Percentiles rank a stretch among this genome's conserved stretches.
These are phyloP conservation scores for Cyathus striatus DNA, from an alignment of 768 basidiomycete genomes.

Conservation along the genomic window DNA sequence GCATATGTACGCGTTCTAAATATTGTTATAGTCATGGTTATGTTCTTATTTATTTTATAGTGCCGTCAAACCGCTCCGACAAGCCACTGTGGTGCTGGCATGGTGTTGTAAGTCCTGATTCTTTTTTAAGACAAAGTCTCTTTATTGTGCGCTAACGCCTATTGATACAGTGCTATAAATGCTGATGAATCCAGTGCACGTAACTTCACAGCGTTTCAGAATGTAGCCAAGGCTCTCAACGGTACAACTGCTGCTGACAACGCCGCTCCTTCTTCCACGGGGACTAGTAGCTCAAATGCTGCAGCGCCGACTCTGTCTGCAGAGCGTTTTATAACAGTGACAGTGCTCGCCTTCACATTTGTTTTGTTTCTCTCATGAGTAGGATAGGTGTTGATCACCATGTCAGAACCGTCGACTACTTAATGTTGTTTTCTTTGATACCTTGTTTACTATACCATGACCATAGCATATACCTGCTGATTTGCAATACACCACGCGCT, in stretches of 20 bases:
- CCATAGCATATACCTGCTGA: too few relatives aligned
- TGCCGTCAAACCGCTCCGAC: conserved; percentile 33
- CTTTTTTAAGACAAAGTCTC: too few relatives aligned
- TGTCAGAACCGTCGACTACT: too few relatives aligned
- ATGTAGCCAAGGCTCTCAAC: conserved; percentile 48
- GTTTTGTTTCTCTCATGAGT: too few relatives aligned
- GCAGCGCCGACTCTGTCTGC: too few relatives aligned
- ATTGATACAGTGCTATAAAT: conserved; percentile 46
- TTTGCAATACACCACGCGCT: too few relatives aligned
- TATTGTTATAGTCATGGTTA: background rate
- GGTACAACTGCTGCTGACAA: conserved; percentile 38
- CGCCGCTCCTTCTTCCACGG: conserved; percentile 25
- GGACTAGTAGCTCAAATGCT: conserved; percentile 17
- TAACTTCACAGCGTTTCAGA: conserved; percentile 54
- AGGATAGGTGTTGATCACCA: too few relatives aligned
- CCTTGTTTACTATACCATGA: too few relatives aligned
- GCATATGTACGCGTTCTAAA: conserved; percentile 38
- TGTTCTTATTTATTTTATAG: conserved; percentile 17
- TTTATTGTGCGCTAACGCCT: background rate
- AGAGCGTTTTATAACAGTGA: too few relatives aligned
- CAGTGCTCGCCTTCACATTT: too few relatives aligned
- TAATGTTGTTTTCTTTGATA: too few relatives aligned
- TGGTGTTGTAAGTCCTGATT: conserved; percentile 45
- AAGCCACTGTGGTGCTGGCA: conserved; percentile 47
- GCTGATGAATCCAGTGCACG: conserved; percentile 40